A percentile compares a stretch with the other conserved stretches of the same genome.
These are phyloP conservation scores for Emergomyces africanus DNA, from an alignment of 2,329 filamentous ascomycete species.

Conservation along the genomic window DNA sequence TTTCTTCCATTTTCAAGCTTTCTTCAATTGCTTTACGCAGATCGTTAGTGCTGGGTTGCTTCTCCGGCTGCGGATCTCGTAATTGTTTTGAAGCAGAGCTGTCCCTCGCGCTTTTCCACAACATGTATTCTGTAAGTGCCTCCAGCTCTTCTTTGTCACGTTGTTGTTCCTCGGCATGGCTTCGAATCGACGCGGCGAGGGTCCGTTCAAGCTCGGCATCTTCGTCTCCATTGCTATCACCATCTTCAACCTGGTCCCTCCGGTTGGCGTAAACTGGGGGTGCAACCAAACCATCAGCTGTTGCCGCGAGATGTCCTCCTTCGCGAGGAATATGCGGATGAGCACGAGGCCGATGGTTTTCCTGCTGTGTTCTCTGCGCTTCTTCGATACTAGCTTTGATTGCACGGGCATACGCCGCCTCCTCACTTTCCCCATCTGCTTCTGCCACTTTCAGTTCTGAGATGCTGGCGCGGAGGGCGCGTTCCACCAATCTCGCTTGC, in stretches of 20 bases:
- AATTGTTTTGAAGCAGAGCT: background rate
- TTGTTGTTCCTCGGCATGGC: slow-evolving; percentile 32
- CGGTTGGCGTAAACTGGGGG: background rate
- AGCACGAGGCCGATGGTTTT: background rate
- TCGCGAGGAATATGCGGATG: background rate
- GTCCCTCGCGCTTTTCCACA: slow-evolving; percentile 52
- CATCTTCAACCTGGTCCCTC: slow-evolving; percentile 4
- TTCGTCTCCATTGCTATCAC: slow-evolving; percentile 20
- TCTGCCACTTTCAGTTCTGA: slow-evolving; percentile 38
- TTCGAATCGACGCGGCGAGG: slow-evolving; percentile 12
- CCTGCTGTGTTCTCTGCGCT: slow-evolving; percentile 20
- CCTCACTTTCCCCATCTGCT: slow-evolving; percentile 26
- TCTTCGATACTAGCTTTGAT: slow-evolving; percentile 39
- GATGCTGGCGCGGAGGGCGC: slow-evolving; percentile 61
- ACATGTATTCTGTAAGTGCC: slow-evolving; percentile 62
- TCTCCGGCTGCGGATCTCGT: background rate
- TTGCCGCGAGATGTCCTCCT: background rate
- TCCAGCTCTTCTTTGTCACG: slow-evolving; percentile 51
- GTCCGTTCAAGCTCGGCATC: slow-evolving; percentile 20
- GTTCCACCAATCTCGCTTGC: slow-evolving; percentile 60
- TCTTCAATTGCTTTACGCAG: background rate
- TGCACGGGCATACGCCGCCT: slow-evolving; percentile 37
- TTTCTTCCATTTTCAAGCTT: background rate
- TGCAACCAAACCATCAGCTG: background rate
- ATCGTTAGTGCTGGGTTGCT: background rate